Evolutionary conservation across 2,329 filamentous ascomycete species (phyloP), one percentile per base, ranked within the genome.

Genomic region (Hypoxylon sp.): DNA sequence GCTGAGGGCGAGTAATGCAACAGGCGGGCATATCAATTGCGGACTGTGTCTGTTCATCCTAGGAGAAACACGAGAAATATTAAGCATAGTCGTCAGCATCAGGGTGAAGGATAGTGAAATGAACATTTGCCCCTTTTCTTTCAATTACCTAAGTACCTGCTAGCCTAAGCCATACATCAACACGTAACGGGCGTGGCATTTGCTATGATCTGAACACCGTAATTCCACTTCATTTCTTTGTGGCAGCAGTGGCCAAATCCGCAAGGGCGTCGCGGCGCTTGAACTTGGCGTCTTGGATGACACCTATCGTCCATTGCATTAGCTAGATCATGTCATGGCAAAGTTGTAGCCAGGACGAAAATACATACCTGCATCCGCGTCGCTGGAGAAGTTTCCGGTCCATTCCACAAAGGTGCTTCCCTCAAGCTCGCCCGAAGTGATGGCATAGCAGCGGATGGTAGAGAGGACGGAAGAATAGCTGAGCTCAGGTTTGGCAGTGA

Each of bases 211-310:
- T 8, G 3, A 29, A 20, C 8, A 7, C 9, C 11, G 7, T 15
- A 17, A 3, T 33, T n/a, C 10, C 15, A 47, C 18, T 38, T 41
- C 58, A 71, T 60, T 69, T 67, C 69, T 77, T 76, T 31, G 67
- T 64, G 3, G 78, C 81, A 26, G 75, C 79, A 67, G 81, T 80
- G 55, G 83, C 86, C 33, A 90, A 80, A 67, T 89, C 88, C 45
- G 84, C 83, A 31, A 91, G 79, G 46, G 87, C 88, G 72, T 90
- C 88, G 48, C 85, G 85, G 61, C 88, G 87, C 83, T 91, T 91
- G 82, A 87, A 91, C 78, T 88, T 89, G 68, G 87, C 88, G 70
- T 91, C 88, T 74, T 88, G 84, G 64, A 91, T 89, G 57, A 90
- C 88, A 66, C 82, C 87, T 89, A 50, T 35, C 26, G 47, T 29